Base-by-base conservation (phyloP, 257 asterid species). In the Parsonsia alboflavescens region DNA sequence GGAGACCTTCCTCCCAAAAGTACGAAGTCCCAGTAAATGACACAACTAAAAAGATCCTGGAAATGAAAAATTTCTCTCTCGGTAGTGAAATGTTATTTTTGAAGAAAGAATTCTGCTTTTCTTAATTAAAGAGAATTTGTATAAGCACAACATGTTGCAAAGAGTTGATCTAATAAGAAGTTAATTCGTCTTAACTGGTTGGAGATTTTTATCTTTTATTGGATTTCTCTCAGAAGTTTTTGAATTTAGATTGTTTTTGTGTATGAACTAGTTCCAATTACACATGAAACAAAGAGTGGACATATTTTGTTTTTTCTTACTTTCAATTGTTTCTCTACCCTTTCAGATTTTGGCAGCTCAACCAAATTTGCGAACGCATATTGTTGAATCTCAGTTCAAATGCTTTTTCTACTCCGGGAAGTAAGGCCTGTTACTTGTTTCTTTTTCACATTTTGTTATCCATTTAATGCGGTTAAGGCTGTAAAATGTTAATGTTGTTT, bases 261-360 rank as follows among this genome's bases (percentile, higher is more conserved):
- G 10, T 24, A 57, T 11, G 30, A 26, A 26, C 5, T 57, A 57
- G 64, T 24, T 24, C 65, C 22, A 13, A 4, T 28, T 61, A 61
- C 42, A 28, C 19, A 28, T 58, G 39, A 21, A 12, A 28, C 42
- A 13, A 13, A 61, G n/a, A 54, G 49, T 52, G 26, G 42, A 22
- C 13, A 10, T 52, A 30, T 7, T 61, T 46, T 28, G 9, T 45
- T n/a, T 30, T 24, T 64, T 56, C 81, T 64, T 63, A 46, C 44
- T 50, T 49, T 53, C 70, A 52, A 46, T 72, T 71, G 11, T 65
- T 17, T 36, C 45, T 77, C n/a, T 45, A 70, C 24, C 8, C 11
- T 70, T 69, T 52, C 80, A 92, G 97, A 77, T 90, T 86, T 80
- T 85, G 95, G 86, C 81, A 7, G 79, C 80, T 73, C 92, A 90